These are phyloP conservation scores for Adiantum capillusveneris DNA, from an alignment of 75 land plant species.

Conservation along the genomic window DNA sequence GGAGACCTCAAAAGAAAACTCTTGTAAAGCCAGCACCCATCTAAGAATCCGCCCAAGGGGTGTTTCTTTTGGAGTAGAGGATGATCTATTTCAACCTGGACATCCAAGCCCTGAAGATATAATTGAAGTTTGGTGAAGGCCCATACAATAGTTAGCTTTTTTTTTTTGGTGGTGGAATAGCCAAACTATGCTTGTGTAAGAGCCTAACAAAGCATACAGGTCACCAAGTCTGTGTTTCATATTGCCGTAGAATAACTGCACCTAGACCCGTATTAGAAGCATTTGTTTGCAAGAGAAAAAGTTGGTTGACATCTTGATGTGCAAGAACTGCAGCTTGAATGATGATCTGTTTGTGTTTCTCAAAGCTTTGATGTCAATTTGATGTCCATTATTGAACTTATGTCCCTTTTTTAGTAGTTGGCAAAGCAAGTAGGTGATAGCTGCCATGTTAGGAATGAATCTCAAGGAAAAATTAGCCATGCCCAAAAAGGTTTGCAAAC, in stretches of 20 bases:
- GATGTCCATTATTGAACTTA: not conserved
- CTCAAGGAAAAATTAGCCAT: too few relatives aligned
- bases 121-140: constrained; percentile 2
- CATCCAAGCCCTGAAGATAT: constrained; percentile 2
- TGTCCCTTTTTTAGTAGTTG: too few relatives aligned
- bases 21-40: constrained; percentile 1
- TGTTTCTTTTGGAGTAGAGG: not conserved
- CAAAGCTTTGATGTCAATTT: not conserved
- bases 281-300: too few relatives aligned
- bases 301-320: not conserved
- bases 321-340: not conserved
- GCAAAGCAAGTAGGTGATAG: too few relatives aligned
- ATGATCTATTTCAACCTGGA: constrained; percentile 1
- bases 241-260: not conserved
- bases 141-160: constrained; percentile 2
- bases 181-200: not conserved
- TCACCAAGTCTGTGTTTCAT: not conserved
- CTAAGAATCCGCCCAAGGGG: not conserved
- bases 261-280: too few relatives aligned
- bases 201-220: constrained; percentile 1
- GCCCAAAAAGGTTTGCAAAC: too few relatives aligned
- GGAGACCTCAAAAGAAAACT: not conserved
- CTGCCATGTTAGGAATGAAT: not conserved
- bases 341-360: not conserved
- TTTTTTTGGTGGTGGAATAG: constrained; percentile 6